Base-by-base conservation (phyloP, 768 basidiomycete species). In the Tricholoma matsutake region DNA sequence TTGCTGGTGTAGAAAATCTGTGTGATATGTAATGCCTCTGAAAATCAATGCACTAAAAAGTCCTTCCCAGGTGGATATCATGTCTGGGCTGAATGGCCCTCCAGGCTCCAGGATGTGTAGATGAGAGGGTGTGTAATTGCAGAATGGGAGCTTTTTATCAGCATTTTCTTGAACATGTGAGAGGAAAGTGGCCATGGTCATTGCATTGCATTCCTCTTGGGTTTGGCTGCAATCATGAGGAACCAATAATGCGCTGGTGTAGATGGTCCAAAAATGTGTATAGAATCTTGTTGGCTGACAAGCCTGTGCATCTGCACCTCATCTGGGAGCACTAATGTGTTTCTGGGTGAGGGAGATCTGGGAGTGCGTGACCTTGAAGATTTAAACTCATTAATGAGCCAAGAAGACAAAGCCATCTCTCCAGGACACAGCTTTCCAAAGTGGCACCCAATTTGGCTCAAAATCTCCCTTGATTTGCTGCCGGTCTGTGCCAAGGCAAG, bases 401-500 rank as follows among this genome's bases (percentile, higher is more conserved):
- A n/a, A 52, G 51, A 31, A 14, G 29, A 52, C n/a, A 52, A 49
- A 9, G 25, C 22, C 11, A 13, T 49, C 9, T 11, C 25, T 8
- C 16, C 29, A n/a, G 29, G 29, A 52, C 29, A 31, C 28, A 52
- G 29, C n/a, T n/a, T 29, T 31, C 29, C 29, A 28, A 52, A 52
- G 14, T 32, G 25, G 14, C 29, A 16, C 28, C 51, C 29, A 32
- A 52, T 52, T 52, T 16, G 28, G 13, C n/a, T n/a, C 13, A 52
- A 52, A 52, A 52, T 52, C 51, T 32, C 14, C 51, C 51, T 52
- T 6, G 29, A 52, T 52, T 32, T 52, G 51, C 51, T 52, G 51
- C 16, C 29, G 7, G 29, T 31, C 18, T 52, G 51, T n/a, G 29
- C n/a, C 51, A 52, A 52, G 51, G 51, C 14, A 32, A 31, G 51